A percentile compares a stretch with the other conserved stretches of the same genome.
Evolutionary conservation across 2,329 filamentous ascomycete genomes (phyloP).

Genomic region (Sporothrix brasiliensis): DNA sequence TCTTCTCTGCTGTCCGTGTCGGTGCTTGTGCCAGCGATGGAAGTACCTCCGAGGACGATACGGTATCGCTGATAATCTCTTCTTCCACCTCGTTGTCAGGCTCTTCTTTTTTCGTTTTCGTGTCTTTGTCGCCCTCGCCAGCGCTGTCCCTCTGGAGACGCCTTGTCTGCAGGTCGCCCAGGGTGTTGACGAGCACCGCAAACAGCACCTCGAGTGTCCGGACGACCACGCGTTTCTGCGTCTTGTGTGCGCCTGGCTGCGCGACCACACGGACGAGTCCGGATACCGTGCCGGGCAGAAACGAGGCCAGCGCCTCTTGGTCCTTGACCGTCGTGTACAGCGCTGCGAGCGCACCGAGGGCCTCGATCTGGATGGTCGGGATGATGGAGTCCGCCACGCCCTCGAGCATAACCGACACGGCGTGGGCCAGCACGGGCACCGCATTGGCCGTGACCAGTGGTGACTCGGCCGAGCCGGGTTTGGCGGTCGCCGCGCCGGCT

Average conservation of each 20-base stretch:
- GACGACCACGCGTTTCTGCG: constrained; percentile 63
- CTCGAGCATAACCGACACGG: constrained; percentile 78
- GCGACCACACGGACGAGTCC: constrained; percentile 75
- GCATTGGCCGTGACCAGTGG: constrained; percentile 60
- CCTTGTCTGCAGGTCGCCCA: constrained; percentile 61
- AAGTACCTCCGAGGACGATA: neutral
- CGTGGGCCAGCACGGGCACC: constrained; percentile 79
- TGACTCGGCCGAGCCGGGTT: constrained; percentile 37
- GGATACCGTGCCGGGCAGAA: constrained; percentile 86
- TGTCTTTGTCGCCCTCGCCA: constrained; percentile 37
- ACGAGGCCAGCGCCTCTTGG: constrained; percentile 74
- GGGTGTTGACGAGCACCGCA: constrained; percentile 55
- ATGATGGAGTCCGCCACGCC: constrained; percentile 67
- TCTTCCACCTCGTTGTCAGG: constrained; percentile 30
- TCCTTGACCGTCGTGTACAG: constrained; percentile 69
- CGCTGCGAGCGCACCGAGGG: constrained; percentile 64
- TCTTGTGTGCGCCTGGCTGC: constrained; percentile 62
- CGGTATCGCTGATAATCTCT: constrained; percentile 35
- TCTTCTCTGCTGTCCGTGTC: neutral
- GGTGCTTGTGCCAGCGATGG: neutral
- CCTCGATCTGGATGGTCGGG: constrained; percentile 69
- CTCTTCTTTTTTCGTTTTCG: constrained; percentile 32
- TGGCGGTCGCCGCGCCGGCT: constrained; percentile 47
- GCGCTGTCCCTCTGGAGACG: constrained; percentile 45
- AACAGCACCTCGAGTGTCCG: constrained; percentile 62